Percentiles rank a stretch among this genome's conserved stretches.
Conservation (phyloP, 139 green algal genomes). For the Mesostigma viride region DNA sequence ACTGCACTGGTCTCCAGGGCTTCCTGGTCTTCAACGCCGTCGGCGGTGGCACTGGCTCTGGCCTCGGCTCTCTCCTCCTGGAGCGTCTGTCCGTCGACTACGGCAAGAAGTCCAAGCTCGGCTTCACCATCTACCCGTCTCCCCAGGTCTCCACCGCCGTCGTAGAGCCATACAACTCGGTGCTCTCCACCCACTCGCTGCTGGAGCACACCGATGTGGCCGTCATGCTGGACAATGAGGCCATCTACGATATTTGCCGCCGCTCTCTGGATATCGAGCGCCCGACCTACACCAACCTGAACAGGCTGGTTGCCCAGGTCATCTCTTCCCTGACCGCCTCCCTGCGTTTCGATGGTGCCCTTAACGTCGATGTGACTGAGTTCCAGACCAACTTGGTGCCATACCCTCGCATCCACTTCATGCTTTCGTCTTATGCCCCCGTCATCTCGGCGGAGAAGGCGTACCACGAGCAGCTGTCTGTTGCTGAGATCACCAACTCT, state of each 20-base stretch:
- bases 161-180: constrained; percentile 52
- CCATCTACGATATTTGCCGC: constrained; percentile 51
- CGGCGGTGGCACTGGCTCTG: constrained; percentile 47
- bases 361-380: constrained; percentile 50
- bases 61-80: constrained; percentile 45
- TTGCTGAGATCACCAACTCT: constrained; percentile 45
- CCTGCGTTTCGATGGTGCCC: constrained; percentile 45
- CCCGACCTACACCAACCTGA: constrained; percentile 54
- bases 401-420: constrained; percentile 52
- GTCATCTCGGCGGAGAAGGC: constrained; percentile 50
- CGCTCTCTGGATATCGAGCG: constrained; percentile 44
- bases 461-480: constrained; percentile 46
- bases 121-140: constrained; percentile 48
- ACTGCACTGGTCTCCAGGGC: constrained; percentile 49
- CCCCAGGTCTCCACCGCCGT: constrained; percentile 46
- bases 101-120: constrained; percentile 99
- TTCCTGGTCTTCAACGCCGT: constrained; percentile 52
- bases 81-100: constrained; percentile 88
- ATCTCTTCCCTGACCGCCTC: constrained; percentile 51
- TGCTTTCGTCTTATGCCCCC: constrained; percentile 47
- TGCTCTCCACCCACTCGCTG: constrained; percentile 47
- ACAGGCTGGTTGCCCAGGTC: constrained; percentile 44
- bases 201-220: constrained; percentile 49
- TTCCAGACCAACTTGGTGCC: constrained; percentile 56
- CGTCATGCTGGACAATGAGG: constrained; percentile 50